A percentile compares a stretch with the other conserved stretches of the same genome.
phyloP scores from a whole-genome alignment of 345 rosid species.

The Moricandia moricandioides region DNA sequence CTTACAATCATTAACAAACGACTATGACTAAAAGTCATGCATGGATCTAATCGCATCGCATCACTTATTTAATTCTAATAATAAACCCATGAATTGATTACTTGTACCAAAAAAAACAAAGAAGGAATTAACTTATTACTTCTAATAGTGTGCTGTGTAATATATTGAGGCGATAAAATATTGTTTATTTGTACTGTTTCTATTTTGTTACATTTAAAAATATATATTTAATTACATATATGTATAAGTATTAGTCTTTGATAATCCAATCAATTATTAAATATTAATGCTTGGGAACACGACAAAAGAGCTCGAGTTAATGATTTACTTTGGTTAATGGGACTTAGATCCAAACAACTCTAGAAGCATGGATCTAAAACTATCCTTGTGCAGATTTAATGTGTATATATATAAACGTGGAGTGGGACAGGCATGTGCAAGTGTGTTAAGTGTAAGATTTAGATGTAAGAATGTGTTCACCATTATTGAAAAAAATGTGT shows the following conservation, averaged over 20 bases:
- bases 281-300: background rate
- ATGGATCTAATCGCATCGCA: constrained; percentile 20
- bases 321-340: constrained; percentile 8
- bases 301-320: constrained; percentile 14
- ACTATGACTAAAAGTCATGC: constrained; percentile 4
- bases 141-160: background rate
- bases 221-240: too few species aligned
- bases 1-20: constrained; percentile 22
- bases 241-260: background rate
- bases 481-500: background rate
- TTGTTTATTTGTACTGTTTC: too few species aligned
- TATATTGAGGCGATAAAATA: background rate
- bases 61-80: background rate
- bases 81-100: constrained; percentile 11
- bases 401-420: constrained; percentile 10
- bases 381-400: background rate
- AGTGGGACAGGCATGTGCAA: constrained; percentile 12
- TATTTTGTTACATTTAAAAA: too few species aligned
- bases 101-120: background rate
- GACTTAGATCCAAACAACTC: background rate
- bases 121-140: background rate
- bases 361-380: constrained; percentile 19
- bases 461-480: background rate
- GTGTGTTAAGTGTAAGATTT: background rate
- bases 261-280: background rate